Evolutionary conservation across 345 rosid genomes (phyloP), one percentile per base, ranked within the genome.

Genomic region (Eutrema japonicum): DNA sequence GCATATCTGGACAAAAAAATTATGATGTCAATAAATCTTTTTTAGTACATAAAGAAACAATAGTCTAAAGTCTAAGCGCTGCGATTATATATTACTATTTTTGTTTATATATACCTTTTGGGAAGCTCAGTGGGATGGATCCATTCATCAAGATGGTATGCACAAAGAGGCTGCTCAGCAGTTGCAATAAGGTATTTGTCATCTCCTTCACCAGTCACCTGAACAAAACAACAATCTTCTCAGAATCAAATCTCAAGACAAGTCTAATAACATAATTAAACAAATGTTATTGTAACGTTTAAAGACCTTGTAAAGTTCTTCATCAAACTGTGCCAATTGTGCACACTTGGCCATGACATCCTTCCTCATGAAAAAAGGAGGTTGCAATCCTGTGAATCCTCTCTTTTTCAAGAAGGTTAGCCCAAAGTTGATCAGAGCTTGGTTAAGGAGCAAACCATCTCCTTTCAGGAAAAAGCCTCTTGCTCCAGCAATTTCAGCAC

Each of bases 131-230:
- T 52, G 2, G 97, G 96, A 82, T 88, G 96, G 51, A 95, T 88
- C 99, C 99, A 89, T 61, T 95, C 97, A 68, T 95, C 96, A 51
- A 85, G 2, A 80, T 92, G 99, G 76, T 86, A 92, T 48, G 97
- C 87, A 76, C 99, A 92, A 16, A 95, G 89, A 5, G 97, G 96
- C 67, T 95, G 99, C 74, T 95, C 99, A 51, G 97, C 96, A 50
- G 97, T 95, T 58, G 96, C 99, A 68, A 95, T 95, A 45, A 95
- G 92, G 82, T 95, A 92, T 37, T 92, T 92, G 64, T 88, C 99
- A 48, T 92, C 97, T 64, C 96, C 93, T 68, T 94, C 97, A 55
- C 98, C 99, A 45, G 96, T 92, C 72, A 95, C 97, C 99, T 95
- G 48, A 65, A 45, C 66, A 43, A 63, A 48, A 38, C 0, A 57